Evolutionary conservation across 1,284 basidiomycete species (phyloP).

Genomic region (Entoloma clypeatum): DNA sequence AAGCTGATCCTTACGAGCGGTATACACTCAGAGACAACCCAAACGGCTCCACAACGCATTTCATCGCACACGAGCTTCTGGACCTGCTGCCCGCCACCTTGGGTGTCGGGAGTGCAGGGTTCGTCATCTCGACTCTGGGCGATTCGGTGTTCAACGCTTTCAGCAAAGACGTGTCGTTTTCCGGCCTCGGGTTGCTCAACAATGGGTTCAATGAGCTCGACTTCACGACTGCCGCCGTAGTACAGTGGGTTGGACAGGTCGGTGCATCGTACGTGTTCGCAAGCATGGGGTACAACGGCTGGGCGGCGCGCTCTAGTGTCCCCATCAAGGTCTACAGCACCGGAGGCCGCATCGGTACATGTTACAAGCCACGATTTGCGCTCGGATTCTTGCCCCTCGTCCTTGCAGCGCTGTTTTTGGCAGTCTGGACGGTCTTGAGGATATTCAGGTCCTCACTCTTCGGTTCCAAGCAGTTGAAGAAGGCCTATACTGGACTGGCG

Average conservation of each 20-base stretch:
- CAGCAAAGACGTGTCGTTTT: conserved; percentile 1
- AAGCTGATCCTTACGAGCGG: conserved; percentile 13
- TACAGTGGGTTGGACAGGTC: conserved; percentile 7
- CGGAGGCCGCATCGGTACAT: conserved; percentile 4
- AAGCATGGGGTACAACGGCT: conserved; percentile 10
- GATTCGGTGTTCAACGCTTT: neutral
- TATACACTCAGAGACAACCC: conserved; percentile 16
- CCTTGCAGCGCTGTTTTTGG: conserved; percentile 1
- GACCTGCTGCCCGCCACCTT: too few species aligned
- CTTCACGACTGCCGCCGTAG: neutral
- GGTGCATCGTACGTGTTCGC: conserved; percentile 3
- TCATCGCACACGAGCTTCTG: conserved; percentile 9
- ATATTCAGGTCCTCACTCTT: conserved; percentile 7
- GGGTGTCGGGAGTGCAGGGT: conserved; percentile 10
- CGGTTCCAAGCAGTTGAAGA: conserved; percentile 2
- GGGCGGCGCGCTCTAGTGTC: conserved; percentile 2
- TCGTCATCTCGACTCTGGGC: conserved; percentile 3
- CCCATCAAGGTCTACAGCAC: conserved; percentile 5
- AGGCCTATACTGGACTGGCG: conserved; percentile 6
- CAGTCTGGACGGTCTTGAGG: conserved; percentile 6
- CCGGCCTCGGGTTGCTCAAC: conserved; percentile 2
- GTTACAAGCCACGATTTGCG: conserved; percentile 9
- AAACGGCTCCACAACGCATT: conserved; percentile 14
- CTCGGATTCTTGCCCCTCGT: conserved; percentile 12
- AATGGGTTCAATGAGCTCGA: conserved; percentile 1